phyloP scores from a whole-genome alignment of 352 stramenopile species.

The Phytophthora macrochlamydospora region DNA sequence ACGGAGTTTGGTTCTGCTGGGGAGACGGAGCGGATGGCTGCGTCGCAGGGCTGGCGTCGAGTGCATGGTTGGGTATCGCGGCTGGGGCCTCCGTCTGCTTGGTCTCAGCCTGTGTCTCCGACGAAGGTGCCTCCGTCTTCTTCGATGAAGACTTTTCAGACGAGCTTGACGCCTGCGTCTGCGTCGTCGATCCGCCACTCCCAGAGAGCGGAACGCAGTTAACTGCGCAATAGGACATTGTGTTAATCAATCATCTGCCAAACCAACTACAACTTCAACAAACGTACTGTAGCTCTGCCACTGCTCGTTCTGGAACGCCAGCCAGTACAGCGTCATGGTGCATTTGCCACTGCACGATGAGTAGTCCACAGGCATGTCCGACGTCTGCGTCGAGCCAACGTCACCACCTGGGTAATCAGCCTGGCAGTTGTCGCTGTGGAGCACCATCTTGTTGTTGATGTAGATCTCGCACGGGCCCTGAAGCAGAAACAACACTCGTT shows the following conservation, averaged over 20 bases:
- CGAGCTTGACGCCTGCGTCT: not conserved
- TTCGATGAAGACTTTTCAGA: too few species aligned
- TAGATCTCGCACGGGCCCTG: constrained; percentile 15
- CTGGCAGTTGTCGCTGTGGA: constrained; percentile 33
- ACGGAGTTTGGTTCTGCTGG: too few species aligned
- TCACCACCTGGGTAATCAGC: constrained; percentile 22
- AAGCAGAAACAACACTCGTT: constrained; percentile 31
- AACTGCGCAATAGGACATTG: not conserved
- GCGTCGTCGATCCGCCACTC: not conserved
- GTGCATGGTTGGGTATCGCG: too few species aligned
- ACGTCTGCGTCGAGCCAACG: constrained; percentile 10
- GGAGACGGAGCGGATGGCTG: too few species aligned
- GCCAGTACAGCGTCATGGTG: constrained; percentile 46
- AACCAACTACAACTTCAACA: not conserved
- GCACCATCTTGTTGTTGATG: constrained; percentile 33
- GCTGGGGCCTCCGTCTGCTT: too few species aligned
- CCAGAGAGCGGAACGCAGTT: constrained; percentile 5
- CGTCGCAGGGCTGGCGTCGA: too few species aligned
- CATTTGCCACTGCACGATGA: too few species aligned
- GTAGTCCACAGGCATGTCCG: constrained; percentile 3
- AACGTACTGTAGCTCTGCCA: constrained; percentile 50
- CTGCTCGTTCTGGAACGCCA: constrained; percentile 32
- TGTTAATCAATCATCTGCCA: not conserved
- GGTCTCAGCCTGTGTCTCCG: too few species aligned
- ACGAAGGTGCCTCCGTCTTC: too few species aligned